Base-by-base conservation (phyloP, 805 yeast species). In the Blastobotrys terrestris region DNA sequence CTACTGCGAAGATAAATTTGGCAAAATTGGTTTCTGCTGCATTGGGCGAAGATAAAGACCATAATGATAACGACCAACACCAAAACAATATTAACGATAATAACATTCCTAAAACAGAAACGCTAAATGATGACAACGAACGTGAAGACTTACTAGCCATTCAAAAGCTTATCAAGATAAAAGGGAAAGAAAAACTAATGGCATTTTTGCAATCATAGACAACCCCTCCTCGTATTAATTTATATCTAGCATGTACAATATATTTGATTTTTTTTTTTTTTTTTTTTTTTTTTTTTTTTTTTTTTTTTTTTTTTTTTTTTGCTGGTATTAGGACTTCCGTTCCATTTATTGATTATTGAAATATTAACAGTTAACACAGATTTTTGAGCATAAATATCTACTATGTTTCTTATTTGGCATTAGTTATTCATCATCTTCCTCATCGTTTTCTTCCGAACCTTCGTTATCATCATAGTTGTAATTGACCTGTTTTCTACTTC, bases 161-260 rank as follows among this genome's bases (percentile, higher is more conserved):
- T 44, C 83, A 80, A 61, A 71, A 73, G 59, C 68, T 91, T 49
- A 76, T 91, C 66, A 76, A 79, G 57, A 55, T 78, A 43, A 90
- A 86, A 66, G 96, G 96, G 1, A 77, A 78, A 58, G 87, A 81
- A 3, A 77, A 78, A 47, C 66, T 90, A 44, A 49, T 87, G 57
- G 67, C 77, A 44, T 85, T 88, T 64, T 72, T 89, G 53, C n/a
- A 21, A 3, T 16, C 48, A 26, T 46, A 31, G 31, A n/a, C 31
- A 26, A 26, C 35, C 11, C 5, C 35, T 26, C 5, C 35, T n/a
- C n/a, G n/a, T 6, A 26, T 26, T 26, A 26, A 26, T 26, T 26
- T 26, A 26, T 26, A 26, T 26, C 35, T 26, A 26, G 35, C 35
- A 26, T 26, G 35, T 26, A 26, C 35, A 26, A 26, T 26, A 26